phyloP scores from a whole-genome alignment of 169 alveolate species.

The Toxoplasma gondii region DNA sequence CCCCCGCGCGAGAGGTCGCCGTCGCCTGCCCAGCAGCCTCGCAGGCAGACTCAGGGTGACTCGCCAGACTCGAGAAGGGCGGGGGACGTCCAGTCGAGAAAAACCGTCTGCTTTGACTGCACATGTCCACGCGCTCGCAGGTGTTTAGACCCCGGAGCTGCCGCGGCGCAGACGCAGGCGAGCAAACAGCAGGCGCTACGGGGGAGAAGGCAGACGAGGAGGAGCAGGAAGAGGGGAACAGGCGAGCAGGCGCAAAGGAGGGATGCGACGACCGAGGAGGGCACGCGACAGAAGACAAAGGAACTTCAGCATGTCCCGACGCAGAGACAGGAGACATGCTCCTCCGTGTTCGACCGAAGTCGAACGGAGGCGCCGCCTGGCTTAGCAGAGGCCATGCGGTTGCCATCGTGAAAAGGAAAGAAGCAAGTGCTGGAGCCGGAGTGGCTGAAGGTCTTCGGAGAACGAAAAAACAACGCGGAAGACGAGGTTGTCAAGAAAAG shows the following conservation, averaged over 20 bases:
- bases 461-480: neutral
- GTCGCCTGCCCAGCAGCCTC: neutral
- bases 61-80: neutral
- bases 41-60: neutral
- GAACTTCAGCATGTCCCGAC: neutral
- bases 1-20: too few relatives aligned
- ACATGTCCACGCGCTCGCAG: neutral
- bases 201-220: neutral
- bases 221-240: neutral
- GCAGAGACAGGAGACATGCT: neutral
- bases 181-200: neutral
- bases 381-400: neutral
- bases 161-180: neutral
- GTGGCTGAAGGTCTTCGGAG: neutral
- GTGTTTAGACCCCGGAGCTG: neutral
- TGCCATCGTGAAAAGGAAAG: neutral
- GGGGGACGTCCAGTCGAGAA: neutral
- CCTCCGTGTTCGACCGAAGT: neutral
- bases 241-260: neutral
- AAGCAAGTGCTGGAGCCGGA: neutral
- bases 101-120: too few relatives aligned
- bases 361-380: neutral
- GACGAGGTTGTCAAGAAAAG: too few relatives aligned
- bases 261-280: neutral
- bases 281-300: neutral